Base-by-base conservation (phyloP, 139 green algal genomes). In the Parachlorella kessleri region DNA sequence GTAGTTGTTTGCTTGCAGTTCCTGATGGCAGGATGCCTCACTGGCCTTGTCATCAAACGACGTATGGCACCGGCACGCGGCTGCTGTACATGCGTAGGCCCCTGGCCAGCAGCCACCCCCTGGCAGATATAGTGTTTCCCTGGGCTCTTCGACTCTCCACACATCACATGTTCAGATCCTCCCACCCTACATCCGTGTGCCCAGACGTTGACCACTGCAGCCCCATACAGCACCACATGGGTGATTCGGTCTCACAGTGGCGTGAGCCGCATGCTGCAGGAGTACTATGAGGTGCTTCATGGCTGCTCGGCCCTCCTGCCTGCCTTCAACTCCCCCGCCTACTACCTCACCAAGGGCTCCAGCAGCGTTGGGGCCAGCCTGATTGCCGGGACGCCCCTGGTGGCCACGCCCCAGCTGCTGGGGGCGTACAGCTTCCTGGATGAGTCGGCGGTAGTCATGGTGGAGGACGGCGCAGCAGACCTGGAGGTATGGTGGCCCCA, bases 241-340 rank as follows among this genome's bases (percentile, higher is more conserved):
- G n/a, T n/a, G n/a, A n/a, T n/a, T n/a, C n/a, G n/a, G n/a, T 33
- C 24, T 37, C 70, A 38, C 32, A 66, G 30, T n/a, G n/a, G n/a
- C n/a, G n/a, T n/a, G n/a, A n/a, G n/a, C n/a, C n/a, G n/a, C n/a
- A n/a, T n/a, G n/a, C 28, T 33, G 37, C 79, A 75, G 69, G 68
- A 80, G 26, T 86, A 78, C 55, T 86, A 85, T 54, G 81, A 86
- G 72, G 38, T 83, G 36, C 72, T 86, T 78, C 81, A 86, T 38
- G 32, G 24, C 54, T 85, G 81, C 72, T 28, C 85, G 8, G 81
- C 81, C 8, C 24, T 86, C 21, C 59, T 75, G 24, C 81, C 81
- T 33, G 67, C 81, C 55, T 86, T 86, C 66, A 55, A 53, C 59
- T 70, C 33, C 5, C 48, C 72, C 35, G 74, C 77, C 37, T 86